Evolutionary conservation across 2,329 filamentous ascomycete genomes (phyloP), one percentile per base, ranked within the genome.

Genomic region (Phyllosticta ampelicida): DNA sequence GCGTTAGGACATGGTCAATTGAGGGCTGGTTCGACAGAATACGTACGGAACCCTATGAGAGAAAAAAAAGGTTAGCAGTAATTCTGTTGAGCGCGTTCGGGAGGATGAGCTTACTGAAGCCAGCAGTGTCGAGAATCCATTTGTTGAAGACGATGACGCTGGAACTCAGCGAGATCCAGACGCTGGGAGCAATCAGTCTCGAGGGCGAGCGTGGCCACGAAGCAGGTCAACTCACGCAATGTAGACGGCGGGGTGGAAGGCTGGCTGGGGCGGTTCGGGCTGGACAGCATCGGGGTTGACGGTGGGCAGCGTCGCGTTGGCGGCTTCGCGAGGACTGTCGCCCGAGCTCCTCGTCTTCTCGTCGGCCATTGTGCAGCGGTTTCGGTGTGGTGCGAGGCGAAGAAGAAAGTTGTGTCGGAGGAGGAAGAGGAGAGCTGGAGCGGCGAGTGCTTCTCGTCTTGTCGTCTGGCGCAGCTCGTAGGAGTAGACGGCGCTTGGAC

Each of bases 141-240:
- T 99, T 99, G 85, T 99, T 97, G 86, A 96, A 97, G 62, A 99
- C 80, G 72, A 99, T 99, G 70, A 97, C 90, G 67, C 87, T 89
- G 50, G 90, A 96, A 69, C 89, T 95, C 73, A 96, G 80, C 60
- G 85, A 78, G 70, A 99, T 97, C 94, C 94, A 99, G 65, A 85
- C 80, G 67, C 91, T 96, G 73, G 55, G 36, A 54, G 21, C 1
- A 18, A 29, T 59, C 53, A 59, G 57, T 48, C 23, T 11, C 5
- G 51, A 36, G 49, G 21, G 36, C 54, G 53, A 26, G 28, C 48
- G 26, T 48, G 20, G 54, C 48, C 18, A 51, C 49, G 20, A 52
- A 77, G 80, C 71, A 74, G 84, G 11, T 56, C 26, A 18, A 73
- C 76, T 70, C 74, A 84, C 81, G 76, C 77, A 68, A 96, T 89